Conservation (phyloP, 2,329 filamentous ascomycete species). For the Zasmidium cellare region DNA sequence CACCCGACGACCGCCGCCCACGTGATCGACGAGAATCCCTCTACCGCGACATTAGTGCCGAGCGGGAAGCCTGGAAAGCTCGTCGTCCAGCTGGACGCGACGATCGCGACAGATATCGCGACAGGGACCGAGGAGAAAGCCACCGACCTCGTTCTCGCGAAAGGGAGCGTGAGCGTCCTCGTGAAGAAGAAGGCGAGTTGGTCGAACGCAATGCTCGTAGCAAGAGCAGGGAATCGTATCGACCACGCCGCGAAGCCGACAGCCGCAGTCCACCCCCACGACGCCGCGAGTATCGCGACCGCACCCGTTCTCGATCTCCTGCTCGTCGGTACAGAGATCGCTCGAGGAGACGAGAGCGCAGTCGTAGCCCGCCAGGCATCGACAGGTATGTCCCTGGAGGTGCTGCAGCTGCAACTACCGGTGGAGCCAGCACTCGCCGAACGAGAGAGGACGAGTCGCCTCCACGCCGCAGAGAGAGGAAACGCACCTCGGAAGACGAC, state of each 20-base stretch:
- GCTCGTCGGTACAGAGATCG: conserved; percentile 17
- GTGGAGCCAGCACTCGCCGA: conserved; percentile 6
- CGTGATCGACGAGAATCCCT: conserved; percentile 26
- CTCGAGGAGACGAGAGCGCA: conserved; percentile 26
- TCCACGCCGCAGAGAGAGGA: not conserved
- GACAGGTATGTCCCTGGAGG: conserved; percentile 43
- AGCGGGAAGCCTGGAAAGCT: conserved; percentile 35
- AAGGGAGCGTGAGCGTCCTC: not conserved
- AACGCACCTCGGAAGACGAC: conserved; percentile 2
- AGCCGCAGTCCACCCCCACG: conserved; percentile 25
- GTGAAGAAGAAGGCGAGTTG: conserved; percentile 33
- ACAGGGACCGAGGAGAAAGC: conserved; percentile 41
- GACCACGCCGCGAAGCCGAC: conserved; percentile 22
- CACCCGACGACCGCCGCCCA: conserved; percentile 26
- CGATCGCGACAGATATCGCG: conserved; percentile 34
- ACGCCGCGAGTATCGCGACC: conserved; percentile 19
- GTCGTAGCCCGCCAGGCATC: conserved; percentile 34
- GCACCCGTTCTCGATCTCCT: conserved; percentile 24
- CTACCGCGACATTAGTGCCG: conserved; percentile 35
- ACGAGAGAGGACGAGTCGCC: conserved; percentile 13
- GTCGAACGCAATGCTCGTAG: conserved; percentile 27
- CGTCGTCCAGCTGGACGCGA: conserved; percentile 25
- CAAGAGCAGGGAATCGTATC: conserved; percentile 18
- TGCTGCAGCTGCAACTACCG: conserved; percentile 10
- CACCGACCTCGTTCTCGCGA: conserved; percentile 4